These are phyloP conservation scores for Pichia sp. DNA, from an alignment of 1,139 yeast species.

Conservation along the genomic window DNA sequence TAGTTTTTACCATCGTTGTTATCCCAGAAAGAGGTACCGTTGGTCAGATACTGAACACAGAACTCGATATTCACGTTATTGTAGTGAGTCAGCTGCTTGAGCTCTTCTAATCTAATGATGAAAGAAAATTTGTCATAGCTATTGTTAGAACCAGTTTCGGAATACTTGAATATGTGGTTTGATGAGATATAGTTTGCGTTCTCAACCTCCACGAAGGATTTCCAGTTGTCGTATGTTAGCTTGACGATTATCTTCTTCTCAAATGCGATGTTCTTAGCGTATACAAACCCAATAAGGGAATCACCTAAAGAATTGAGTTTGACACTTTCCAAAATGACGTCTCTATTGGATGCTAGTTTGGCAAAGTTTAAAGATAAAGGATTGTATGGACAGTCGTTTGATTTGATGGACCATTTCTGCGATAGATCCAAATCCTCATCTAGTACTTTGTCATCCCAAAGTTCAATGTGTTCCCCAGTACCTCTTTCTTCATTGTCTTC, in stretches of 20 bases:
- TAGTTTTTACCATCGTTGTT: constrained; percentile 59
- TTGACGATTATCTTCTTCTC: constrained; percentile 57
- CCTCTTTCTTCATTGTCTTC: too few species aligned
- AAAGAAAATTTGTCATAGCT: constrained; percentile 44
- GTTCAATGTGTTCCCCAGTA: too few species aligned
- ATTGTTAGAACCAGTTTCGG: constrained; percentile 14
- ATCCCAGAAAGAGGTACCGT: constrained; percentile 62
- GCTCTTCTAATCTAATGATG: constrained; percentile 31
- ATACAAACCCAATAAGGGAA: constrained; percentile 62
- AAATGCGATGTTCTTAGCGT: constrained; percentile 62
- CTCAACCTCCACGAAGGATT: constrained; percentile 35
- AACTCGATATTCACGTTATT: constrained; percentile 33
- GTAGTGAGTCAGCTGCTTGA: constrained; percentile 27
- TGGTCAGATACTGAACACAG: constrained; percentile 53
- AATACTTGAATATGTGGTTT: constrained; percentile 28
- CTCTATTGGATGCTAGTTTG: constrained; percentile 32
- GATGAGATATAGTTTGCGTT: constrained; percentile 28
- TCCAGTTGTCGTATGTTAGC: constrained; percentile 69
- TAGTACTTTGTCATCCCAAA: constrained; percentile 20
- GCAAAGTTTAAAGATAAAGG: constrained; percentile 28
- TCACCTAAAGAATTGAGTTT: constrained; percentile 52
- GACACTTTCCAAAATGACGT: constrained; percentile 60
- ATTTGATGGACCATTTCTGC: constrained; percentile 37
- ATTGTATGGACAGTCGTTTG: constrained; percentile 25
- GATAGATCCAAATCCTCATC: constrained; percentile 14